phyloP scores from a whole-genome alignment of 441 rosid genomes.

The Populus hybrid region DNA sequence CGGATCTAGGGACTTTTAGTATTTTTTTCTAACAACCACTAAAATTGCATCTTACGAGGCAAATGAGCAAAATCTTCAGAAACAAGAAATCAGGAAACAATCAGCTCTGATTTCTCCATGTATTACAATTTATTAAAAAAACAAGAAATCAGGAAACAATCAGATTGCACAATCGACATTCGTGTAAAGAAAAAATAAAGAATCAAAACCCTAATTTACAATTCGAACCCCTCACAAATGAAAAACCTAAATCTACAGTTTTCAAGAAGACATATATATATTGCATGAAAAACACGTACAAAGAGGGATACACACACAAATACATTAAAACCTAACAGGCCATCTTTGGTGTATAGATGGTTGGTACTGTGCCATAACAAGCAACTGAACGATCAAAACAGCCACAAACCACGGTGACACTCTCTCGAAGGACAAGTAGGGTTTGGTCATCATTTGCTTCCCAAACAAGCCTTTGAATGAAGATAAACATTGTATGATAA shows the following conservation, averaged over 20 bases:
- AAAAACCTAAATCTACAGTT: background rate
- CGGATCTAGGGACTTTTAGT: too few species aligned
- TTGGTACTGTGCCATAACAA: slow-evolving; percentile 14
- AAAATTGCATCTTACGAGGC: too few species aligned
- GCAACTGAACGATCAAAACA: slow-evolving; percentile 13
- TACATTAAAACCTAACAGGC: background rate
- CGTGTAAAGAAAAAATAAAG: background rate
- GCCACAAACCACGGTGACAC: slow-evolving; percentile 9
- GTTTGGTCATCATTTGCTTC: background rate
- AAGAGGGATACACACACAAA: background rate
- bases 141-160: background rate
- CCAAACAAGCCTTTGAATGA: background rate
- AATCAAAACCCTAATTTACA: background rate
- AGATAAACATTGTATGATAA: slow-evolving; percentile 1
- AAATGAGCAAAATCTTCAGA: too few species aligned
- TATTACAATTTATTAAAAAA: too few species aligned
- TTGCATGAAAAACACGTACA: background rate
- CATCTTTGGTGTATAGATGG: background rate
- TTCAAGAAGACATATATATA: background rate
- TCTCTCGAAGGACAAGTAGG: background rate
- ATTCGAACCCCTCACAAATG: background rate
- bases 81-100: too few species aligned
- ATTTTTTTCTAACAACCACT: too few species aligned
- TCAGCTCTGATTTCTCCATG: too few species aligned
- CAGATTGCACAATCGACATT: too few species aligned